Conservation (phyloP, 2,329 filamentous ascomycete species). For the Teratosphaeria gauchensis region DNA sequence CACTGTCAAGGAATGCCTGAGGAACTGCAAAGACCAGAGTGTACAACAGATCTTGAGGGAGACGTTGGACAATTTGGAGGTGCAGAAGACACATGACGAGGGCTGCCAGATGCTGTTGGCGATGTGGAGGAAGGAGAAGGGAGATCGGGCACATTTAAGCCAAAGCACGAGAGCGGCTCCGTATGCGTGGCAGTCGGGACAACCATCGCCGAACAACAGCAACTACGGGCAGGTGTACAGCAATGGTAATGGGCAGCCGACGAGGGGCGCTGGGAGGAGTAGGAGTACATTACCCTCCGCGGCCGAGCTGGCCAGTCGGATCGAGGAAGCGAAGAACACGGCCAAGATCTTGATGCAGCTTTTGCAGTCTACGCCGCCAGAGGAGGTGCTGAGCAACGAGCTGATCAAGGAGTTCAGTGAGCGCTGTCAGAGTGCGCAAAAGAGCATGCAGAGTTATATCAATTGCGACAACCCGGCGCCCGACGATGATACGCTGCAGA, state of each 20-base stretch:
- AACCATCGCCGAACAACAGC: neutral
- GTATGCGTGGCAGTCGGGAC: neutral
- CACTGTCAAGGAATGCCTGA: conserved; percentile 64
- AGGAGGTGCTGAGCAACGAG: conserved; percentile 72
- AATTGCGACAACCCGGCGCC: conserved; percentile 65
- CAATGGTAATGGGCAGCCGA: neutral
- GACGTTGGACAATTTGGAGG: conserved; percentile 69
- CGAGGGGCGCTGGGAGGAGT: neutral
- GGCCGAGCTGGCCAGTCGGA: conserved; percentile 66
- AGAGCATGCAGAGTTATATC: conserved; percentile 81
- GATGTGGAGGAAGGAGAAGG: conserved; percentile 89
- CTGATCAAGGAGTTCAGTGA: conserved; percentile 86
- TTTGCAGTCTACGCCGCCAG: conserved; percentile 69
- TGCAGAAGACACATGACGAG: conserved; percentile 62
- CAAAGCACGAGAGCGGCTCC: neutral
- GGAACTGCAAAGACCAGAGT: conserved; percentile 58
- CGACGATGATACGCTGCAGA: conserved; percentile 90
- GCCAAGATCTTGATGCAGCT: conserved; percentile 89
- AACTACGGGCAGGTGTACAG: neutral
- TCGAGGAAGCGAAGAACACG: conserved; percentile 84
- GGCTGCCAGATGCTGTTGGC: conserved; percentile 60
- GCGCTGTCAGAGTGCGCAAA: conserved; percentile 70
- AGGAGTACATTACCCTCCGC: conserved; percentile 48
- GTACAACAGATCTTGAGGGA: conserved; percentile 82
- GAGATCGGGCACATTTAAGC: conserved; percentile 22